Percentiles rank a stretch among this genome's conserved stretches.
Conservation (phyloP, 1,284 basidiomycete genomes). For the Malassezia nana region DNA sequence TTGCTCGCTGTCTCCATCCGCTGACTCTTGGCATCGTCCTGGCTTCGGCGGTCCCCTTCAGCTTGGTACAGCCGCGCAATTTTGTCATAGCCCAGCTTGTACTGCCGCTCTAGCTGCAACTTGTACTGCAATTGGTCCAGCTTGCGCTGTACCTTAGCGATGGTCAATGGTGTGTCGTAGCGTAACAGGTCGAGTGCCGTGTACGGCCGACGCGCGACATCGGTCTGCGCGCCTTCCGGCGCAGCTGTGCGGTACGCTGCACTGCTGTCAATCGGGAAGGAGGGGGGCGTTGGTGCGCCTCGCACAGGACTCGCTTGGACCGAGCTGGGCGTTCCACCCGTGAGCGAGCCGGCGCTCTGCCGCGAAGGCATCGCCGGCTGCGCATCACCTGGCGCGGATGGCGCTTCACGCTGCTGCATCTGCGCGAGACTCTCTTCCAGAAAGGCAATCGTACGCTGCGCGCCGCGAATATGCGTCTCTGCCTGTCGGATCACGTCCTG, state of each 20-base stretch:
- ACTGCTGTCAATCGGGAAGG: conserved; percentile 15
- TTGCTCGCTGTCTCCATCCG: conserved; percentile 89
- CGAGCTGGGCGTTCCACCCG: not conserved
- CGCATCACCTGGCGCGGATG: not conserved
- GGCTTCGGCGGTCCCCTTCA: conserved; percentile 72
- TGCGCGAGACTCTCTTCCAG: conserved; percentile 77
- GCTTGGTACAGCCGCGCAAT: conserved; percentile 83
- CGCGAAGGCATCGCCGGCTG: not conserved
- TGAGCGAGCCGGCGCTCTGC: not conserved
- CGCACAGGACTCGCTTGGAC: not conserved
- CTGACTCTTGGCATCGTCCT: conserved; percentile 76
- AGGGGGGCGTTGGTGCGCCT: not conserved
- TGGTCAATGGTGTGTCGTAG: conserved; percentile 90
- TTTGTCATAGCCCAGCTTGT: conserved; percentile 96
- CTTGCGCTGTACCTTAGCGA: conserved; percentile 94
- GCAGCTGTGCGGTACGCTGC: conserved; percentile 8
- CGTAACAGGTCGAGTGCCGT: conserved; percentile 69
- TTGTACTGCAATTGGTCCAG: conserved; percentile 98
- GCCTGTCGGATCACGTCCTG: conserved; percentile 65
- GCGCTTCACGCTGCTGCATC: conserved; percentile 57
- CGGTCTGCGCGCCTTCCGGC: not conserved
- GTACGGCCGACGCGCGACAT: conserved; percentile 5
- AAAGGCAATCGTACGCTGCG: conserved; percentile 72
- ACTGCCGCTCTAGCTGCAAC: conserved; percentile 93
- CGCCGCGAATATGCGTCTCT: conserved; percentile 78